A percentile compares a stretch with the other conserved stretches of the same genome.
Evolutionary conservation across 2,329 filamentous ascomycete genomes (phyloP).

Genomic region (Colletotrichum costaricense): DNA sequence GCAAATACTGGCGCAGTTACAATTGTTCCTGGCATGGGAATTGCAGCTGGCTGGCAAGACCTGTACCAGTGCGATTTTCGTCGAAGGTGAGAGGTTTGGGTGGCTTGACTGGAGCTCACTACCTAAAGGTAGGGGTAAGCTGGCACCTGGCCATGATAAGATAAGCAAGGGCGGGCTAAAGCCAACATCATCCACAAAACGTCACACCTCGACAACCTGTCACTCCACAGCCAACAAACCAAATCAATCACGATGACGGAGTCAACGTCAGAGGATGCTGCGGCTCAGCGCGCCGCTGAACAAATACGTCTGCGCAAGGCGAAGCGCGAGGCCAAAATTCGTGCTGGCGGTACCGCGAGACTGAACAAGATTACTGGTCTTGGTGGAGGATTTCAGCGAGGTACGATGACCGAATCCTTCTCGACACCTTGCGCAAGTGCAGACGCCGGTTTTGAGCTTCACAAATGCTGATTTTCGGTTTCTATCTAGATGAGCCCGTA

Average conservation of each 20-base stretch:
- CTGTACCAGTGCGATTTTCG: no score
- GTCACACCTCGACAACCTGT: constrained; percentile 14
- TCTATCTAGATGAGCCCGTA: constrained; percentile 5
- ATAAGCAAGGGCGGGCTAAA: constrained; percentile 26
- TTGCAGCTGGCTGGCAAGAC: not conserved
- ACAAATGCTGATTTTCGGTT: not conserved
- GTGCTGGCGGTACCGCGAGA: constrained; percentile 74
- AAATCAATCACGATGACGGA: constrained; percentile 52
- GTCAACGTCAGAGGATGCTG: constrained; percentile 56
- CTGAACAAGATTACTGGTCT: constrained; percentile 81
- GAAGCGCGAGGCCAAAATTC: constrained; percentile 82
- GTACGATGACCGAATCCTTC: constrained; percentile 45
- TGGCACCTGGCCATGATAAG: constrained; percentile 28
- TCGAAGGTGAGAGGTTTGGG: no score
- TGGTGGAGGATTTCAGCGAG: constrained; percentile 65
- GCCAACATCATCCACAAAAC: constrained; percentile 30
- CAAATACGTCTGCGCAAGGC: constrained; percentile 83
- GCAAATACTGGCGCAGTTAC: not conserved
- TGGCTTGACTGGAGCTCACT: not conserved
- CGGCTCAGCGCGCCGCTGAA: constrained; percentile 65
- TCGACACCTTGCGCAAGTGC: not conserved
- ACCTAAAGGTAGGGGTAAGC: not conserved
- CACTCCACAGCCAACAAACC: constrained; percentile 17
- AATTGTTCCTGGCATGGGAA: no score
- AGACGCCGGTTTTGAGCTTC: not conserved